Percentiles rank a stretch among this genome's conserved stretches.
phyloP scores from a whole-genome alignment of 805 yeast species.

The Starmerella powellii region DNA sequence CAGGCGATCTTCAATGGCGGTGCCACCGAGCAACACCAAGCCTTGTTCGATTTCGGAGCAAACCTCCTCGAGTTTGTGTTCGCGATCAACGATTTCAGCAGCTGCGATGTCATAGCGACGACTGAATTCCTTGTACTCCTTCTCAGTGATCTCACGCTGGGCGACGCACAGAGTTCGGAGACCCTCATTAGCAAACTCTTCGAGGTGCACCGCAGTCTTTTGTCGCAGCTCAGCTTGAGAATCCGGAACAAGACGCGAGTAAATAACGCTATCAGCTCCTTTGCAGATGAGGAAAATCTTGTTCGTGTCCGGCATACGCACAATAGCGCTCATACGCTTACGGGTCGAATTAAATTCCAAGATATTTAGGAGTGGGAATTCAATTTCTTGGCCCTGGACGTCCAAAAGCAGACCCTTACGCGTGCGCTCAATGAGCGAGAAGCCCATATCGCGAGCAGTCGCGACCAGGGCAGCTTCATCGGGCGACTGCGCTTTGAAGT shows the following conservation, averaged over 20 bases:
- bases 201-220: conserved; percentile 58
- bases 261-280: conserved; percentile 76
- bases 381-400: conserved; percentile 37
- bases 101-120: conserved; percentile 46
- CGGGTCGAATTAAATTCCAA: conserved; percentile 64
- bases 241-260: conserved; percentile 35
- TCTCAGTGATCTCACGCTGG: conserved; percentile 39
- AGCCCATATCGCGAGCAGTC: conserved; percentile 66
- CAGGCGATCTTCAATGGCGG: conserved; percentile 71
- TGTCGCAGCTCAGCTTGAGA: conserved; percentile 38
- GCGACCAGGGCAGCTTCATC: conserved; percentile 76
- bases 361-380: conserved; percentile 44
- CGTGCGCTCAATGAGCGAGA: conserved; percentile 47
- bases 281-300: conserved; percentile 44
- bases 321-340: conserved; percentile 67
- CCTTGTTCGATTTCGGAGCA: conserved; percentile 51
- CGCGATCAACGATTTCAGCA: conserved; percentile 48
- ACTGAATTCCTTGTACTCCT: conserved; percentile 44
- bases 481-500: conserved; percentile 73
- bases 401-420: conserved; percentile 39
- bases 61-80: conserved; percentile 44
- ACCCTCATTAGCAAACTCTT: conserved; percentile 68
- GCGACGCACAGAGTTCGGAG: conserved; percentile 69
- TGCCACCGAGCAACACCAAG: conserved; percentile 56
- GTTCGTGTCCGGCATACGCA: conserved; percentile 31